Conservation (phyloP, 2,329 filamentous ascomycete species). For the Penicillium nordicum region DNA sequence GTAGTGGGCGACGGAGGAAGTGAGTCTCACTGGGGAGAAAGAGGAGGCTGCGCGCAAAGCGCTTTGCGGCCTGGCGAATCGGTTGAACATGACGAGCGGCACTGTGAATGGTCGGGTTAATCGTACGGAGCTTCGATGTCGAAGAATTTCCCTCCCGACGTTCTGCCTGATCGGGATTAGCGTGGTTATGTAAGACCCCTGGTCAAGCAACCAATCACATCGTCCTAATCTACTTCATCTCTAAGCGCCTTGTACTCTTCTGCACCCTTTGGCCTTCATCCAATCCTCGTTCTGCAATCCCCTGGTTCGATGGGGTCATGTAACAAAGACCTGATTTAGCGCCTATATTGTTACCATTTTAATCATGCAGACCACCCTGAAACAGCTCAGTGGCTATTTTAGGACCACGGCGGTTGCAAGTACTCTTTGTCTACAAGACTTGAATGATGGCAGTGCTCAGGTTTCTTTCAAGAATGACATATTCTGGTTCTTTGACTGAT, state of each 20-base stretch:
- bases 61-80: constrained; percentile 43
- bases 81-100: constrained; percentile 41
- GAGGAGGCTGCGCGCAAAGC: constrained; percentile 41
- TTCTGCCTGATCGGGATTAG: constrained; percentile 30
- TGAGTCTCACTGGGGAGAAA: constrained; percentile 32
- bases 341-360: constrained; percentile 10
- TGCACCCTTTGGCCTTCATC: neutral
- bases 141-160: constrained; percentile 37
- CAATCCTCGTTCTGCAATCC: constrained; percentile 4
- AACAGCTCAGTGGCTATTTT: constrained; percentile 26
- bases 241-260: constrained; percentile 18
- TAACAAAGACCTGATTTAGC: constrained; percentile 12
- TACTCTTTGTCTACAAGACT: constrained; percentile 22
- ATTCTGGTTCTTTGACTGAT: constrained; percentile 9
- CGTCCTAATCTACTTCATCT: constrained; percentile 10
- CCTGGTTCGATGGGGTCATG: constrained; percentile 8
- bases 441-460: constrained; percentile 6
- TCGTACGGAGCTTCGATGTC: constrained; percentile 21
- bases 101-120: constrained; percentile 18
- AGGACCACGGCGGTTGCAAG: constrained; percentile 32
- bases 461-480: constrained; percentile 7
- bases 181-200: constrained; percentile 23
- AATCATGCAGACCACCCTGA: constrained; percentile 23
- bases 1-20: constrained; percentile 6
- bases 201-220: constrained; percentile 13